Evolutionary conservation across 441 rosid genomes (phyloP), one percentile per base, ranked within the genome.

Genomic region (Aquilaria agallochum): DNA sequence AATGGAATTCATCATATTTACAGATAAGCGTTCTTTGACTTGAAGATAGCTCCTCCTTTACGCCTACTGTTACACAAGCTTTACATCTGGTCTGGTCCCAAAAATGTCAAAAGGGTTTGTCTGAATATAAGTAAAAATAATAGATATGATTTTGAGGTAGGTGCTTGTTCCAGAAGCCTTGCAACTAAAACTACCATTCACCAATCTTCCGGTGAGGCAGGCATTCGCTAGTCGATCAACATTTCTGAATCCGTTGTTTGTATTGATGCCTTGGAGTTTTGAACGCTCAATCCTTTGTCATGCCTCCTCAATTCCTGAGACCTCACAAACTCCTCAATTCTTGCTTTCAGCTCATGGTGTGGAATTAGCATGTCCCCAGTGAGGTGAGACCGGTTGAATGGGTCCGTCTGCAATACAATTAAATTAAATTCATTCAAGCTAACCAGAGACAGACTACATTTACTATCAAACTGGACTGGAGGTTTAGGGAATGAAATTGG

Each of bases 341-440:
- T 86, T 33, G 92, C 85, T 80, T 88, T 95, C 81, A 95, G 58
- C 72, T 88, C 96, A 0, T 63, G 47, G 76, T 88, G 48, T 0
- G 98, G 83, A 67, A 92, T 85, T 76, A 95, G 75, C 99, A 92
- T 92, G 62, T 95, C 98, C 3, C 68, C 84, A 0, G 97, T 88
- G 36, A 92, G 92, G 69, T 90, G 95, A 51, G 97, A 90, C 44
- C 99, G 87, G 72, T 87, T 90, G 83, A 95, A 95, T 1, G 98
- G 99, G 62, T 95, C 99, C 3, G 91, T 79, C 98, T 95, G 92
- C 79, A 76, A 42, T 72, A 20, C 65, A 20, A 40, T 40, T 40
- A 40, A 62, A 64, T 8, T 30, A 55, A 58, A 61, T 55, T 59
- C 11, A 58, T 64, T 76, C 68, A 62, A 20, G 48, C 34, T 67